A percentile compares a stretch with the other conserved stretches of the same genome.
Conservation (phyloP, 129 eudicot genomes). For the Centrapalus pauciflorus region DNA sequence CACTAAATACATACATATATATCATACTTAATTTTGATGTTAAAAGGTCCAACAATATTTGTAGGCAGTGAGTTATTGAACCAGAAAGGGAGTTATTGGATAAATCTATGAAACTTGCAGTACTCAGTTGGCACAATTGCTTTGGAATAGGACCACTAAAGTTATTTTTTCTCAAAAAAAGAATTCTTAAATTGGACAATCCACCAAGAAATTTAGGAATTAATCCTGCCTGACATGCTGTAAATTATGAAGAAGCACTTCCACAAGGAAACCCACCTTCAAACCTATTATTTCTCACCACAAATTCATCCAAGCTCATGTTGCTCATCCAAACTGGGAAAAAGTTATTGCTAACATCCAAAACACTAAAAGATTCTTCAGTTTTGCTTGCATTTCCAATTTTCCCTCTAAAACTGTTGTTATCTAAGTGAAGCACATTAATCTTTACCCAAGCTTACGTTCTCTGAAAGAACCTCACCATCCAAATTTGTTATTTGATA, state of each 20-base stretch:
- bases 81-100: slow-evolving; percentile 10
- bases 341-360: slow-evolving; percentile 8
- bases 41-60: background rate
- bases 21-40: background rate
- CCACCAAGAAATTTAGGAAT: background rate
- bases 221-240: background rate
- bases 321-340: slow-evolving; percentile 9
- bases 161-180: slow-evolving; percentile 3
- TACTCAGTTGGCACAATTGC: slow-evolving; percentile 4
- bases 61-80: slow-evolving; percentile 11
- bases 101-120: slow-evolving; percentile 7
- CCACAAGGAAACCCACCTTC: slow-evolving; percentile 13
- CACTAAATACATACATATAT: too few relatives aligned
- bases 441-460: background rate
- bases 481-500: slow-evolving; percentile 17
- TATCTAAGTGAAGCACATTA: background rate
- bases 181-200: slow-evolving; percentile 1
- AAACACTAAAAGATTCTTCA: too few relatives aligned
- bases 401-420: slow-evolving; percentile 12
- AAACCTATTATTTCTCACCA: background rate
- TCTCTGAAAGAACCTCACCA: slow-evolving; percentile 1
- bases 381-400: background rate
- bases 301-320: background rate
- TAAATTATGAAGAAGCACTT: background rate
- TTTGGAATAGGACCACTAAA: slow-evolving; percentile 8